Percentiles rank a stretch among this genome's conserved stretches.
Evolutionary conservation across 2,329 filamentous ascomycete genomes (phyloP).

Genomic region (Dothistroma pini): DNA sequence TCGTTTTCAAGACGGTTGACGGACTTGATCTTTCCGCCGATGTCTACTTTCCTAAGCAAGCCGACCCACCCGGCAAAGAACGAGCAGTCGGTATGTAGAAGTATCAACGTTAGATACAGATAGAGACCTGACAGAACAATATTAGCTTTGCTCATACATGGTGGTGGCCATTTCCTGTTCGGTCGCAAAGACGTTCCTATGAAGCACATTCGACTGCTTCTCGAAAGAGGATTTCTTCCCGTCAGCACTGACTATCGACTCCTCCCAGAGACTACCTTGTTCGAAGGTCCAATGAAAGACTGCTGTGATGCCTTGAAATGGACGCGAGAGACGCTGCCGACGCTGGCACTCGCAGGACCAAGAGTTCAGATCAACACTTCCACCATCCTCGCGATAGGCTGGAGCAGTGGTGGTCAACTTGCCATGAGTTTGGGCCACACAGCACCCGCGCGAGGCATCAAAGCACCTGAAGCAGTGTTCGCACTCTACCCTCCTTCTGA

Average conservation of each 20-base stretch:
- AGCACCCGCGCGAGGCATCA: too few relatives aligned
- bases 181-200: constrained; percentile 6
- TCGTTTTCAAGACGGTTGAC: neutral
- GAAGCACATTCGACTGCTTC: constrained; percentile 5
- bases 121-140: too few relatives aligned
- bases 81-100: neutral
- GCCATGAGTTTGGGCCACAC: too few relatives aligned
- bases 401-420: constrained; percentile 9
- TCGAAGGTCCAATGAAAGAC: constrained; percentile 12
- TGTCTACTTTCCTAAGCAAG: neutral
- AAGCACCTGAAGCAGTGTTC: too few relatives aligned
- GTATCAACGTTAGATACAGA: neutral
- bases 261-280: constrained; percentile 6
- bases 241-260: constrained; percentile 14
- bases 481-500: too few relatives aligned
- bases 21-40: neutral
- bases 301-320: constrained; percentile 7
- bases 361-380: too few relatives aligned
- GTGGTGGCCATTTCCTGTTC: constrained; percentile 12
- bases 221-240: constrained; percentile 9
- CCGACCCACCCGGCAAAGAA: neutral
- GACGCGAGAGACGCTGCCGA: constrained; percentile 4
- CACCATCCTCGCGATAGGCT: constrained; percentile 12
- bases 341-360: too few relatives aligned
- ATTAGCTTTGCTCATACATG: constrained; percentile 13